Evolutionary conservation across 225 moss, liverwort and hornwort genomes (phyloP).

Genomic region (Takakia lepidozioides): DNA sequence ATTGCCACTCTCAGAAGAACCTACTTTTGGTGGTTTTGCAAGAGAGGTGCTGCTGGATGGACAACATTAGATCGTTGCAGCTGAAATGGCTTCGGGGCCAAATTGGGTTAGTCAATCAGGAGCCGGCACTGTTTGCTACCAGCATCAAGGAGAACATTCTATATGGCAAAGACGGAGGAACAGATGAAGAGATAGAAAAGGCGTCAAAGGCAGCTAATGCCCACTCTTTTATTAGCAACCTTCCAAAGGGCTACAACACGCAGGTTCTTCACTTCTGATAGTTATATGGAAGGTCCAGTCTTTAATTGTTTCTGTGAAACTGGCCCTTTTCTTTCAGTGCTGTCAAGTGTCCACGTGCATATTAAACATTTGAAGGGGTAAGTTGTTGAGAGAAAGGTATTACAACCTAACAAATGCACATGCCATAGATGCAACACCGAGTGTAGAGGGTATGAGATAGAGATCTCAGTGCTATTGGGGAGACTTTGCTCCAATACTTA

Average conservation of each 20-base stretch:
- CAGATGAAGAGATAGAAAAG: slow-evolving; percentile 44
- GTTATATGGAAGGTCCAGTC: no score
- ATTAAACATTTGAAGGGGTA: no score
- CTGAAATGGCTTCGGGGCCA: slow-evolving; percentile 58
- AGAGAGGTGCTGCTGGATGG: slow-evolving; percentile 60
- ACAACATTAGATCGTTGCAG: slow-evolving; percentile 38
- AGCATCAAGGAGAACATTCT: slow-evolving; percentile 65
- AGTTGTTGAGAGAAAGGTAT: no score
- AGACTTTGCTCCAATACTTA: no score
- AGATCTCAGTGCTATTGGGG: not conserved
- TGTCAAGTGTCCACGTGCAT: no score
- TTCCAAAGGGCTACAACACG: slow-evolving; percentile 56
- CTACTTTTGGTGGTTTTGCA: slow-evolving; percentile 5
- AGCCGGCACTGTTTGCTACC: slow-evolving; percentile 68
- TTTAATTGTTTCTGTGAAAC: no score
- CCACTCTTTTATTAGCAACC: slow-evolving; percentile 42
- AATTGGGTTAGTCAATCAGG: slow-evolving; percentile 73
- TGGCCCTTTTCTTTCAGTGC: no score
- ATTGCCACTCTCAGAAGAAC: not conserved
- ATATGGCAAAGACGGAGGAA: slow-evolving; percentile 52
- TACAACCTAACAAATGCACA: no score
- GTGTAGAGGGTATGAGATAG: not conserved
- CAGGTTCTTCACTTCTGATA: slow-evolving; percentile 20
- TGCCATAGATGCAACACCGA: no score
- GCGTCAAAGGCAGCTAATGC: slow-evolving; percentile 61